Evolutionary conservation across 306 rosid species (phyloP).

Genomic region (Carpinus fangiana): DNA sequence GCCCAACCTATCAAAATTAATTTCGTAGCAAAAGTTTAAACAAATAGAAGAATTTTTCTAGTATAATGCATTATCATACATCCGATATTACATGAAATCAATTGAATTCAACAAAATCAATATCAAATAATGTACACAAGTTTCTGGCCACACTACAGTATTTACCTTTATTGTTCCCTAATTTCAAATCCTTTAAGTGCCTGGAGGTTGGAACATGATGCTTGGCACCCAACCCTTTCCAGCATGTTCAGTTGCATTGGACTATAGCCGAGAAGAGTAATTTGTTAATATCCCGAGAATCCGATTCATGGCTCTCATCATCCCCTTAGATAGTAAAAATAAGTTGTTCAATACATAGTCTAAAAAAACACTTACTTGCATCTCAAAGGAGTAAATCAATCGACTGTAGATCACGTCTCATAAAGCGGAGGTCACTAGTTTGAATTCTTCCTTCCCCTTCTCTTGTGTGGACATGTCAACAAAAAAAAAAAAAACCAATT

Average conservation of each 20-base stretch:
- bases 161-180: background rate
- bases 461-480: no score
- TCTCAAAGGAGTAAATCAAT: no score
- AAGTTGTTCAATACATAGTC: background rate
- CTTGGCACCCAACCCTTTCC: background rate
- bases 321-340: slow-evolving; percentile 48
- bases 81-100: slow-evolving; percentile 1
- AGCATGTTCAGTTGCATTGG: slow-evolving; percentile 42
- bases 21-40: background rate
- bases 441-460: no score
- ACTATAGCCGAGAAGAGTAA: slow-evolving; percentile 82
- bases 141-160: background rate
- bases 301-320: slow-evolving; percentile 42
- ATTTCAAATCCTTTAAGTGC: background rate
- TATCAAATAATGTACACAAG: background rate
- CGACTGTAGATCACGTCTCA: no score
- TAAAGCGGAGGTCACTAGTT: no score
- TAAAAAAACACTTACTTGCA: no score
- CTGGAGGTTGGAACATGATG: background rate
- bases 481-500: no score
- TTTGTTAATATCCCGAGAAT: slow-evolving; percentile 61
- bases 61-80: background rate
- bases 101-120: background rate
- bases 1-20: no score
- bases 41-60: background rate